Evolutionary conservation across 495 filamentous ascomycete species (phyloP).

Genomic region (Penicillium argentinense): DNA sequence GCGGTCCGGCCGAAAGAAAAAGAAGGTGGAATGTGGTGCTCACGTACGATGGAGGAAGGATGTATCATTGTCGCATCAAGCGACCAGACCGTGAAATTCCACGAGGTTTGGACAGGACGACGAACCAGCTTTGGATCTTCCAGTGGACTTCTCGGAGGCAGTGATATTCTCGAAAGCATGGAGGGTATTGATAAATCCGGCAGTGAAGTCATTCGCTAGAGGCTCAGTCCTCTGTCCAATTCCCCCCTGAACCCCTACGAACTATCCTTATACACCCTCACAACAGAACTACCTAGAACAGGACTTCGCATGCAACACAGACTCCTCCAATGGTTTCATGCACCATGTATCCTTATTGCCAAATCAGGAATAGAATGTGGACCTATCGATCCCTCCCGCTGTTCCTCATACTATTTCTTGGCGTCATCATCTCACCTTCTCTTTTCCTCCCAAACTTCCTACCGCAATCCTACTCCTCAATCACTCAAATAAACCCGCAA

Average conservation of each 20-base stretch:
- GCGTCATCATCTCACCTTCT: background rate
- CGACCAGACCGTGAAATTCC: conserved; percentile 93
- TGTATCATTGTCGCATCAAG: conserved; percentile 94
- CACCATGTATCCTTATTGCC: conserved; percentile 3
- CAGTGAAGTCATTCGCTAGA: conserved; percentile 40
- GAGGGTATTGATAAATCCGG: conserved; percentile 84
- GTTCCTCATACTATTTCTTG: no score
- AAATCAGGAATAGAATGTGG: conserved; percentile 13
- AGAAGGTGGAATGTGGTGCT: conserved; percentile 53
- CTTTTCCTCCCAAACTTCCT: background rate
- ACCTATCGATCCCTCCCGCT: conserved; percentile 17
- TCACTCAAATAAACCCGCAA: background rate
- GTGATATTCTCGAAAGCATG: conserved; percentile 80
- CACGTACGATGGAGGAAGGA: conserved; percentile 72
- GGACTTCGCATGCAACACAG: no score
- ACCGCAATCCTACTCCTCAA: background rate
- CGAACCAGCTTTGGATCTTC: conserved; percentile 55
- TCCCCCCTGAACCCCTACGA: background rate
- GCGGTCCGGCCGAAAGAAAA: conserved; percentile 40
- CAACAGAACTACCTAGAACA: no score
- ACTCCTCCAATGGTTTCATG: no score
- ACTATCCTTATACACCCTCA: conserved; percentile 3
- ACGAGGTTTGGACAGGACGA: conserved; percentile 83
- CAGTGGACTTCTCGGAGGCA: conserved; percentile 75
- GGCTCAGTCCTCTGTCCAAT: conserved; percentile 4